Conservation (phyloP, 2,329 filamentous ascomycete species). For the Stemphylium lycopersici region DNA sequence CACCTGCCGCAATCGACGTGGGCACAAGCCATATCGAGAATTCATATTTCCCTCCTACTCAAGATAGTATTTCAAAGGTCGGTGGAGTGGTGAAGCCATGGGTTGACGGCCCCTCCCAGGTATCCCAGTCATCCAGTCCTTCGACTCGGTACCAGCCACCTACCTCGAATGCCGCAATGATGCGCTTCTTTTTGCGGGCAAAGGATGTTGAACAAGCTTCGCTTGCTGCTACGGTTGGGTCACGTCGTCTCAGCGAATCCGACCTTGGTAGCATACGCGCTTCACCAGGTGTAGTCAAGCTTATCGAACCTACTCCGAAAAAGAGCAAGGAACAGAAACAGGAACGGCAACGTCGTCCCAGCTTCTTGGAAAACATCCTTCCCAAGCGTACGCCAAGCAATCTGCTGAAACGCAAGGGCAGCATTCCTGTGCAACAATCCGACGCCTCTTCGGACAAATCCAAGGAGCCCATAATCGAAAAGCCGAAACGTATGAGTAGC, state of each 20-base stretch:
- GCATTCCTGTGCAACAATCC: slow-evolving; percentile 39
- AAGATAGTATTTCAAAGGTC: slow-evolving; percentile 26
- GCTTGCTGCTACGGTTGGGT: slow-evolving; percentile 72
- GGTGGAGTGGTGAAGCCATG: slow-evolving; percentile 51
- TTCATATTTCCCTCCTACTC: slow-evolving; percentile 40
- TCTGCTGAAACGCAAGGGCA: slow-evolving; percentile 57
- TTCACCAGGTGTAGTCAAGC: slow-evolving; percentile 66
- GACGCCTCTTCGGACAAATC: slow-evolving; percentile 35
- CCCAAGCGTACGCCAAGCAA: slow-evolving; percentile 52
- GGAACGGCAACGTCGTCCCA: slow-evolving; percentile 57
- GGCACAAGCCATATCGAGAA: slow-evolving; percentile 31
- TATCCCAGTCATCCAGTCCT: slow-evolving; percentile 35
- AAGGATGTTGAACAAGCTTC: slow-evolving; percentile 61
- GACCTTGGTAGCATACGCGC: slow-evolving; percentile 67
- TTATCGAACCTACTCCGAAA: slow-evolving; percentile 58
- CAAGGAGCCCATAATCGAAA: slow-evolving; percentile 41
- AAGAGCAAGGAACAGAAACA: slow-evolving; percentile 47
- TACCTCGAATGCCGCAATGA: slow-evolving; percentile 62
- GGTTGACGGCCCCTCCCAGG: slow-evolving; percentile 53
- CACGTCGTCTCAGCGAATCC: slow-evolving; percentile 67
- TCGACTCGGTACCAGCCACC: slow-evolving; percentile 55
- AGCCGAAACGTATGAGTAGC: slow-evolving; percentile 50
- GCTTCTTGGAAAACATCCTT: slow-evolving; percentile 57
- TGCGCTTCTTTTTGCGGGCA: slow-evolving; percentile 56
- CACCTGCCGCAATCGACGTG: slow-evolving; percentile 43